Percentiles rank a stretch among this genome's conserved stretches.
Conservation (phyloP, 352 stramenopile species). For the Elongisporangium senticosum region DNA sequence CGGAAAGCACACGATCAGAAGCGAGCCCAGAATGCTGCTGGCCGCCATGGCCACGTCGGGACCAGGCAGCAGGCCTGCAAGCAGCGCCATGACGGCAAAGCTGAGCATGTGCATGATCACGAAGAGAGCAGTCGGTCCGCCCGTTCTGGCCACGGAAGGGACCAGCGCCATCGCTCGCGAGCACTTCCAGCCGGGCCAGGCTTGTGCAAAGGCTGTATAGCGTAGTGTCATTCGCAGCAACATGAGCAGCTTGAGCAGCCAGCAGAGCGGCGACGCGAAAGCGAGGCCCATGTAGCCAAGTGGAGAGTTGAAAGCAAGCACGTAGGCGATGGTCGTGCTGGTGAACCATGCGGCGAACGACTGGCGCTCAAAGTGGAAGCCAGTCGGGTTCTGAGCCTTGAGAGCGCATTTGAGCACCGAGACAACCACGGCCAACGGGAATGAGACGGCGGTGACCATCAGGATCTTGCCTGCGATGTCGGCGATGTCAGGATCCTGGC, state of each 20-base stretch:
- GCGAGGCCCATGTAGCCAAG: slow-evolving; percentile 11
- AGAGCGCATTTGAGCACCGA: slow-evolving; percentile 8
- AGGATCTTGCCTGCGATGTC: slow-evolving; percentile 7
- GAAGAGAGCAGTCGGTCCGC: slow-evolving; percentile 3
- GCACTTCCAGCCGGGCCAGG: slow-evolving; percentile 8
- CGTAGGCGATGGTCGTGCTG: slow-evolving; percentile 10
- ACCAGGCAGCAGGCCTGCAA: slow-evolving; percentile 12
- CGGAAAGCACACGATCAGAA: slow-evolving; percentile 25
- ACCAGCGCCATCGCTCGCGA: slow-evolving; percentile 3
- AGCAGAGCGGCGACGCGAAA: slow-evolving; percentile 5
- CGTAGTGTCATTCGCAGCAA: slow-evolving; percentile 8
- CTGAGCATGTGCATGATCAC: slow-evolving; percentile 2
- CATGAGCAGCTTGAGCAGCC: slow-evolving; percentile 7
- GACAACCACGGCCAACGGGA: slow-evolving; percentile 8
- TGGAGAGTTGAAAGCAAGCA: slow-evolving; percentile 13
- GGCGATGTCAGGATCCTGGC: slow-evolving; percentile 8
- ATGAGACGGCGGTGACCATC: slow-evolving; percentile 1
- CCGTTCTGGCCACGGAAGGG: background rate
- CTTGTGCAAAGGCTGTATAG: slow-evolving; percentile 2
- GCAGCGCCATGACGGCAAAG: slow-evolving; percentile 3
- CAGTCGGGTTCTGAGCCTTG: slow-evolving; percentile 12
- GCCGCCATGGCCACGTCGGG: slow-evolving; percentile 20
- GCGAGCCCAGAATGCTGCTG: slow-evolving; percentile 24
- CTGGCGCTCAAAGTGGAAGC: slow-evolving; percentile 4
- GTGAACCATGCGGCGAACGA: background rate